A percentile compares a stretch with the other conserved stretches of the same genome.
Conservation (phyloP, 192 early-diverging fungal species). For the Cladochytrium replicatum region DNA sequence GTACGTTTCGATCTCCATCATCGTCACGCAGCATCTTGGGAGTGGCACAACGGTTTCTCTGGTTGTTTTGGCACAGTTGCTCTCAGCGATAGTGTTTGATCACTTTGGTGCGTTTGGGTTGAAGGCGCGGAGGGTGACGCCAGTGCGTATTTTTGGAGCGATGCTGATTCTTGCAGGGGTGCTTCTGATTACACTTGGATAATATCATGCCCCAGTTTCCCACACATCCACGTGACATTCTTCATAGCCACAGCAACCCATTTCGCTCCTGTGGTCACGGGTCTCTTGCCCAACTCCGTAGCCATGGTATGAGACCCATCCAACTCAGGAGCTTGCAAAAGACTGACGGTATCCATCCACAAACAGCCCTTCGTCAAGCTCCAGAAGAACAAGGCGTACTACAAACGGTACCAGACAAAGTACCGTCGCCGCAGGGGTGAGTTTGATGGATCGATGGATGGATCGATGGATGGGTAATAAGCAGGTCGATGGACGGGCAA, state of each 20-base stretch:
- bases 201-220: too few species aligned
- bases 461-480: not conserved
- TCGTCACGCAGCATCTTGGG: conserved; percentile 40
- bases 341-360: too few species aligned
- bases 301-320: too few species aligned
- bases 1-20: conserved; percentile 43
- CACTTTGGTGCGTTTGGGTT: conserved; percentile 41
- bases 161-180: conserved; percentile 10
- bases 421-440: conserved; percentile 96
- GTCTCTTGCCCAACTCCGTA: too few species aligned
- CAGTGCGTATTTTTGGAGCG: conserved; percentile 30
- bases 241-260: too few species aligned
- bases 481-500: not conserved
- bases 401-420: conserved; percentile 99
- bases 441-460: conserved; percentile 10
- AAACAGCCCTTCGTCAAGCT: conserved; percentile 56
- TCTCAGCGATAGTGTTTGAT: conserved; percentile 41
- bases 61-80: conserved; percentile 38
- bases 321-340: too few species aligned
- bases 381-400: conserved; percentile 99
- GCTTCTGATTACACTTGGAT: conserved; percentile 13
- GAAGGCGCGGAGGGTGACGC: conserved; percentile 21
- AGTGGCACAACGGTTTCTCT: conserved; percentile 38
- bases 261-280: too few species aligned
- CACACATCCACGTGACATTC: too few species aligned